Evolutionary conservation across 495 filamentous ascomycete species (phyloP).

Genomic region (Amniculicola lignicola): DNA sequence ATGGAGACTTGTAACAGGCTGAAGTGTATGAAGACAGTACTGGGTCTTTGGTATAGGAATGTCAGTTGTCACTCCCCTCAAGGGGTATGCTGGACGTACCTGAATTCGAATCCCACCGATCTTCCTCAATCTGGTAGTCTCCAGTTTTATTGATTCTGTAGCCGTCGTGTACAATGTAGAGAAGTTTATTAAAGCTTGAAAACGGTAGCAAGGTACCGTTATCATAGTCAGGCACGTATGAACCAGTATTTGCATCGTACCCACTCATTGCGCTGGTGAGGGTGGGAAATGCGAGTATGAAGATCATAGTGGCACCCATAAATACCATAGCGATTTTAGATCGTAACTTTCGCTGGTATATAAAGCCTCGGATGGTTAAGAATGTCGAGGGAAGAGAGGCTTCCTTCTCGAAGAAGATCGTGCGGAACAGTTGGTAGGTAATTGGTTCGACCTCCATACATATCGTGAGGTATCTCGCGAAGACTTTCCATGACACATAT

Average conservation of each 20-base stretch:
- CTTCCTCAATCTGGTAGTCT: too few relatives aligned
- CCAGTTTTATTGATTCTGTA: background rate
- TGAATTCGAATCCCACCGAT: too few relatives aligned
- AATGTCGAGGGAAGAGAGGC: background rate
- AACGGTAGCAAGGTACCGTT: background rate
- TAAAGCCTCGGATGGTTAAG: background rate
- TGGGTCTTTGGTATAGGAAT: too few relatives aligned
- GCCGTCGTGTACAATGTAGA: constrained; percentile 17
- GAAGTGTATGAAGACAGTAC: too few relatives aligned
- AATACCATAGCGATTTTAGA: constrained; percentile 13
- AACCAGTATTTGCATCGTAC: constrained; percentile 24
- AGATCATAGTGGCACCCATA: constrained; percentile 24
- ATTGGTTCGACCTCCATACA: constrained; percentile 32
- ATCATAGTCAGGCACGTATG: constrained; percentile 17
- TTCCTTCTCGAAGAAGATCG: constrained; percentile 15
- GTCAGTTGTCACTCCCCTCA: too few relatives aligned
- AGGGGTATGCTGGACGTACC: too few relatives aligned
- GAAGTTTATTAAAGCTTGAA: background rate
- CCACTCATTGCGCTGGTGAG: constrained; percentile 39
- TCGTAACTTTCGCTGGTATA: constrained; percentile 2
- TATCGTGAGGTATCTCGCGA: constrained; percentile 21
- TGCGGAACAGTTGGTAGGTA: constrained; percentile 26
- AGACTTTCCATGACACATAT: constrained; percentile 31
- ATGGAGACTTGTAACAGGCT: too few relatives aligned
- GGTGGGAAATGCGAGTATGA: constrained; percentile 37